Conservation (phyloP, 805 yeast genomes). For the Pichia ethanolica region DNA sequence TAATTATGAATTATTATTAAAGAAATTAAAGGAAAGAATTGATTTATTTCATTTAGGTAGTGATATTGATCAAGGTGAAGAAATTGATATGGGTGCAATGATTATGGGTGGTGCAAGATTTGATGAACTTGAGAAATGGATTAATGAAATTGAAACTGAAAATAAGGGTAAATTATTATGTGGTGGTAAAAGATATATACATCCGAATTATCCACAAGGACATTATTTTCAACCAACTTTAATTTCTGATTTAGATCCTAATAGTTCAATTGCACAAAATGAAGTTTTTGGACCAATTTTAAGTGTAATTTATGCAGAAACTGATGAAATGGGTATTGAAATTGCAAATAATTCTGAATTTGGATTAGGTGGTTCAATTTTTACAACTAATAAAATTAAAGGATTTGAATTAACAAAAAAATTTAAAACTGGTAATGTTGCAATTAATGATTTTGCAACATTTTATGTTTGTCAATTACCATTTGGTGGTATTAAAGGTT, state of each 20-base stretch:
- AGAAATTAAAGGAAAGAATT: constrained; percentile 51
- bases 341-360: constrained; percentile 80
- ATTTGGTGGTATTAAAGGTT: constrained; percentile 88
- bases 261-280: constrained; percentile 73
- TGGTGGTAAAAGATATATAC: constrained; percentile 77
- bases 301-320: constrained; percentile 65
- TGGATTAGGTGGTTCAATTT: constrained; percentile 90
- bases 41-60: constrained; percentile 70
- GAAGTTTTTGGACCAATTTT: constrained; percentile 95
- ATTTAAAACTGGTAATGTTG: constrained; percentile 82
- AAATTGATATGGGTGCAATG: constrained; percentile 95
- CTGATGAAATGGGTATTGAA: constrained; percentile 58
- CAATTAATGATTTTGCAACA: constrained; percentile 96
- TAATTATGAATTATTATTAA: constrained; percentile 57
- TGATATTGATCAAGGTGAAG: constrained; percentile 84
- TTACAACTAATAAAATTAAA: constrained; percentile 54
- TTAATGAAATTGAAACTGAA: constrained; percentile 62
- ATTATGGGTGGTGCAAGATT: constrained; percentile 69
- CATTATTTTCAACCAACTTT: constrained; percentile 90
- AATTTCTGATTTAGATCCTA: constrained; percentile 68
- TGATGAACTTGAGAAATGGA: constrained; percentile 53
- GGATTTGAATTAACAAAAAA: constrained; percentile 57
- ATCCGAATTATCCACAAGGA: constrained; percentile 94
- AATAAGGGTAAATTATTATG: constrained; percentile 68
- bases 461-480: constrained; percentile 94